Conservation (phyloP, 805 yeast genomes). For the Ogataea pini region DNA sequence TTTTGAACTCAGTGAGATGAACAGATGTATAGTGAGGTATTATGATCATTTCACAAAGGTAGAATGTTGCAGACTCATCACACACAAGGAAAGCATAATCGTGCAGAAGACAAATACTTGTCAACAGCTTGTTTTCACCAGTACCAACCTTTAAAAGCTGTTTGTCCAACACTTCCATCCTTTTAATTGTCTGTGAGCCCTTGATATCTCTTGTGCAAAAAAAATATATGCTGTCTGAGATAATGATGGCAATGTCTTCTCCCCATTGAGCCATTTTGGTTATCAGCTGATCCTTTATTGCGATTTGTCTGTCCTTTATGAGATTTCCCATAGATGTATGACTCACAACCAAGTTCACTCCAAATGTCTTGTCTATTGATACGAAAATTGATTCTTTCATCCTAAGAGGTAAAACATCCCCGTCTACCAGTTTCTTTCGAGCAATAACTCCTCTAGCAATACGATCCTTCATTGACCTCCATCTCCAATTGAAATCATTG, state of each 20-base stretch:
- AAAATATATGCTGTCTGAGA: conserved; percentile 10
- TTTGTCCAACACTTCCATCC: too few relatives aligned
- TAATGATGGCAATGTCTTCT: conserved; percentile 4
- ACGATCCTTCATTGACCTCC: too few relatives aligned
- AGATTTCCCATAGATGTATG: too few relatives aligned
- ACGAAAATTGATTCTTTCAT: background rate
- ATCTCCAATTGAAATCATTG: too few relatives aligned
- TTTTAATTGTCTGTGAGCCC: too few relatives aligned
- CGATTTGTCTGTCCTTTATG: too few relatives aligned
- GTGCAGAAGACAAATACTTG: background rate
- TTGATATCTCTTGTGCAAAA: background rate
- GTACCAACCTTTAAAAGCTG: background rate
- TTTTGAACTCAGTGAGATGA: background rate
- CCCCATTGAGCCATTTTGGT: background rate
- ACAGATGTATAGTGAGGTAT: background rate
- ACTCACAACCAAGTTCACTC: background rate
- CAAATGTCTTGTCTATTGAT: background rate
- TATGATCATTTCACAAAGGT: background rate
- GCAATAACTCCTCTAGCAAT: too few relatives aligned
- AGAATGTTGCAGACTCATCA: background rate
- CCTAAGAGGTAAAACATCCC: background rate
- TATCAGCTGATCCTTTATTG: background rate
- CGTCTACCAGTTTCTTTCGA: background rate
- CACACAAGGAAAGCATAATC: too few relatives aligned
- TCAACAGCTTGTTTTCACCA: background rate